Percentiles rank a stretch among this genome's conserved stretches.
phyloP scores from a whole-genome alignment of 2,329 filamentous ascomycete genomes.

The Rhinocladiella similis region DNA sequence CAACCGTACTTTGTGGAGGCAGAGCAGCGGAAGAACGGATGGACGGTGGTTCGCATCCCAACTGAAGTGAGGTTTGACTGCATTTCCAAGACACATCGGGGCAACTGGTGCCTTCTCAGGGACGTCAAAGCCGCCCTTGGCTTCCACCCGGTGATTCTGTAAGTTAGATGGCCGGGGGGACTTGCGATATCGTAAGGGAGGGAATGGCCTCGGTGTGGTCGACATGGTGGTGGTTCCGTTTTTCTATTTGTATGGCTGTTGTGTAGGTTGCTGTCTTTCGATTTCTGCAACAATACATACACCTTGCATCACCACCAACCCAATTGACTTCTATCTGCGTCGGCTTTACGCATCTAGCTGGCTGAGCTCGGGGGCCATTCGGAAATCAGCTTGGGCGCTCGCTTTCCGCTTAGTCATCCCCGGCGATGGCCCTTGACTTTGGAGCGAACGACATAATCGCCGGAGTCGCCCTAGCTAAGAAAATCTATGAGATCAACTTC shows the following conservation, averaged over 20 bases:
- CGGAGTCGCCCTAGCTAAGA: conserved; percentile 1
- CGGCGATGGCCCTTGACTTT: neutral
- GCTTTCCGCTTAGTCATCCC: neutral
- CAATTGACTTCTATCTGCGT: too few species aligned
- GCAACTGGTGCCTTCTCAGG: neutral
- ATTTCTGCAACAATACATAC: neutral
- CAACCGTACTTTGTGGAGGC: neutral
- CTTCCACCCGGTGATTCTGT: neutral
- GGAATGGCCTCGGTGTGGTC: neutral
- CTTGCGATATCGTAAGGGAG: neutral
- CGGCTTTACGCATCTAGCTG: too few species aligned
- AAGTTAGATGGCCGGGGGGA: neutral
- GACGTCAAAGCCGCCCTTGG: neutral
- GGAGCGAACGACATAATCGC: conserved; percentile 7
- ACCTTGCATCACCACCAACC: too few species aligned
- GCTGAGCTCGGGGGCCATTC: too few species aligned
- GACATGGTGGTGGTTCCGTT: neutral
- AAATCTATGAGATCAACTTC: conserved; percentile 4
- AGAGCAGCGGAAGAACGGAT: neutral
- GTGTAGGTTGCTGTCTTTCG: neutral
- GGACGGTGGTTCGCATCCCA: neutral
- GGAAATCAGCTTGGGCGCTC: neutral
- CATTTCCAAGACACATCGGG: neutral
- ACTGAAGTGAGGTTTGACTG: neutral
- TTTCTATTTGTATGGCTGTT: neutral